These are phyloP conservation scores for Berberis vulgaris DNA, from an alignment of 164 flowering plant species.

Conservation along the genomic window DNA sequence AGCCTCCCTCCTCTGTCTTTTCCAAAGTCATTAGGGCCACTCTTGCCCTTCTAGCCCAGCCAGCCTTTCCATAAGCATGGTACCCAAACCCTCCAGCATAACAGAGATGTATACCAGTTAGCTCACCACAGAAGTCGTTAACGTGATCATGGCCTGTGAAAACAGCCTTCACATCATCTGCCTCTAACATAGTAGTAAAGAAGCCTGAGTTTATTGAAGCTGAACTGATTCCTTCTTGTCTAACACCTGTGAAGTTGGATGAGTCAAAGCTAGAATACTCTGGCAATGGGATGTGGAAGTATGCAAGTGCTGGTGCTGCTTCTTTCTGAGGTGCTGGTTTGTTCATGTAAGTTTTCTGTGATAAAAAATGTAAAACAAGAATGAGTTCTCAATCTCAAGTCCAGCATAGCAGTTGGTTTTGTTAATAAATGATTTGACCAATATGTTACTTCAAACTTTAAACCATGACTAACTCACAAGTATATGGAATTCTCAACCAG, in stretches of 20 bases:
- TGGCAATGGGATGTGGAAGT: constrained; percentile 92
- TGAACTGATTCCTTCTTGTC: constrained; percentile 75
- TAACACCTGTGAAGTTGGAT: constrained; percentile 77
- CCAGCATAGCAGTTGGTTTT: too few species aligned
- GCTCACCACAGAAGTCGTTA: constrained; percentile 88
- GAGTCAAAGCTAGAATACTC: constrained; percentile 59
- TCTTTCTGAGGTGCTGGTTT: constrained; percentile 42
- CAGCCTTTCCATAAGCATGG: constrained; percentile 95
- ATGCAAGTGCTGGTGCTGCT: constrained; percentile 78
- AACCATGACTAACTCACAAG: too few species aligned
- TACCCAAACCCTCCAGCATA: constrained; percentile 97
- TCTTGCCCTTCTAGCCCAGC: constrained; percentile 87
- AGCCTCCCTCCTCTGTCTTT: constrained; percentile 42
- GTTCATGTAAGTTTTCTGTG: constrained; percentile 52
- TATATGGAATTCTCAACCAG: too few species aligned
- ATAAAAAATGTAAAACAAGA: background rate
- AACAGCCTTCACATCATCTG: constrained; percentile 86
- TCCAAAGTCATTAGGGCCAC: constrained; percentile 65
- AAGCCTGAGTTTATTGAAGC: constrained; percentile 88
- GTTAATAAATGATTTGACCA: too few species aligned
- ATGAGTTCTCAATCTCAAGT: background rate
- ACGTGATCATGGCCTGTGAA: constrained; percentile 88
- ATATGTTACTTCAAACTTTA: too few species aligned
- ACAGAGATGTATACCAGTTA: constrained; percentile 60
- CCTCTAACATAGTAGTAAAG: constrained; percentile 66